Percentiles rank a stretch among this genome's conserved stretches.
These are phyloP conservation scores for Mucor racemosus DNA, from an alignment of 371 early-diverging fungal genomes.

Conservation along the genomic window DNA sequence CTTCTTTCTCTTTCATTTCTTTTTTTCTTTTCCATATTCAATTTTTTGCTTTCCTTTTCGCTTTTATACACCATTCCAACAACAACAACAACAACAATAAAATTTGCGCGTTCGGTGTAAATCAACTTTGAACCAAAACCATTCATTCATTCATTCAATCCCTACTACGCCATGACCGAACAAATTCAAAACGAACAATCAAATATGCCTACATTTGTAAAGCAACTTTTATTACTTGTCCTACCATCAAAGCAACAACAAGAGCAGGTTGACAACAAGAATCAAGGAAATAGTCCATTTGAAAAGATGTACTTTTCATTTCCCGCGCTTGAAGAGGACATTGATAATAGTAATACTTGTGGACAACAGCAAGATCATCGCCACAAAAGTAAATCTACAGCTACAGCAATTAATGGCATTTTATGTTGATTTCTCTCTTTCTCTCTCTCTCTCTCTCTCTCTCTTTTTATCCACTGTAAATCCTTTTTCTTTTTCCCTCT, in stretches of 20 bases:
- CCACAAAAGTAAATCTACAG: constrained; percentile 11
- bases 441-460: neutral
- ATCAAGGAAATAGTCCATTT: constrained; percentile 31
- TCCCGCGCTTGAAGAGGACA: constrained; percentile 32
- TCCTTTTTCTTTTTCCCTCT: neutral
- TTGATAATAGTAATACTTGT: constrained; percentile 14
- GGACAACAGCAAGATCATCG: constrained; percentile 22
- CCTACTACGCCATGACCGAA: constrained; percentile 7
- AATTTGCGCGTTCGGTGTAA: neutral
- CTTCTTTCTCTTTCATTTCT: constrained; percentile 5
- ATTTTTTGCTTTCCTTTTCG: neutral
- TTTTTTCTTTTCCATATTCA: neutral
- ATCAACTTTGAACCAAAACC: neutral
- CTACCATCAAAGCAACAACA: constrained; percentile 22
- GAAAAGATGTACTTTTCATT: constrained; percentile 37
- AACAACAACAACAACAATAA: neutral
- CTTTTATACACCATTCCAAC: neutral
- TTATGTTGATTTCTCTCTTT: constrained; percentile 15
- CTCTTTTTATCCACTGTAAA: constrained; percentile 1
- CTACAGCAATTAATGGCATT: constrained; percentile 16
- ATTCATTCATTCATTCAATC: constrained; percentile 6
- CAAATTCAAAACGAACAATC: constrained; percentile 7
- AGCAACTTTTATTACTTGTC: constrained; percentile 30
- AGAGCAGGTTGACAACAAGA: constrained; percentile 5
- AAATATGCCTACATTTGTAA: constrained; percentile 34